phyloP scores from a whole-genome alignment of 2,329 filamentous ascomycete genomes.

The Cyanodermella asteris region DNA sequence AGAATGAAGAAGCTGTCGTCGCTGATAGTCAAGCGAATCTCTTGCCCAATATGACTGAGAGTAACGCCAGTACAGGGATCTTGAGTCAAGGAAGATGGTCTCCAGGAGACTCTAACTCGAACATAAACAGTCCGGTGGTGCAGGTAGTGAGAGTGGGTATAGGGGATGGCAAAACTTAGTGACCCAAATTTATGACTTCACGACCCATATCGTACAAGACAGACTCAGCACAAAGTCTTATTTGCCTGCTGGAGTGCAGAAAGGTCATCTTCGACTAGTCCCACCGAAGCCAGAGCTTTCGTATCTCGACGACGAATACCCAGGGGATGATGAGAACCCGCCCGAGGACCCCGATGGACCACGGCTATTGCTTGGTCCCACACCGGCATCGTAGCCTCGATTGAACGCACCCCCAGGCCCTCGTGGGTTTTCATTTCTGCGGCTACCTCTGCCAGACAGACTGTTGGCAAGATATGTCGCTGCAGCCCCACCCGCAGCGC shows the following conservation, averaged over 20 bases:
- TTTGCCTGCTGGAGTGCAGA: conserved; percentile 1
- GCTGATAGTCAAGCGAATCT: too few species aligned
- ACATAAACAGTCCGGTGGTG: too few species aligned
- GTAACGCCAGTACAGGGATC: too few species aligned
- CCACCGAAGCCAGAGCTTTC: conserved; percentile 24
- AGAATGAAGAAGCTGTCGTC: too few species aligned
- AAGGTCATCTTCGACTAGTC: conserved; percentile 12
- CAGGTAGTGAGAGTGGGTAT: too few species aligned
- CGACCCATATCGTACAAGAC: too few species aligned
- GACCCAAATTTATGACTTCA: too few species aligned
- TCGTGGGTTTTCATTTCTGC: conserved; percentile 4
- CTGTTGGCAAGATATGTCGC: conserved; percentile 21
- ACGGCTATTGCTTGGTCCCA: conserved; percentile 5
- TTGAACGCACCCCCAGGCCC: conserved; percentile 1
- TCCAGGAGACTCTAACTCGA: too few species aligned
- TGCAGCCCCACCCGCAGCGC: conserved; percentile 19
- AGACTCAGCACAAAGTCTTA: conserved; percentile 3
- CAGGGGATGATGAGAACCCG: conserved; percentile 7
- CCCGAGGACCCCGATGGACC: conserved; percentile 8
- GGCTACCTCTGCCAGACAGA: conserved; percentile 9
- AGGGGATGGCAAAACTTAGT: too few species aligned
- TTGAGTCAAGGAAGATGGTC: too few species aligned
- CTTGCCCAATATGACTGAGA: too few species aligned
- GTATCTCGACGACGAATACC: conserved; percentile 11
- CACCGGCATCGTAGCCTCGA: conserved; percentile 7